A percentile compares a stretch with the other conserved stretches of the same genome.
Conservation (phyloP, 306 rosid species). For the Cucumis hystrix region DNA sequence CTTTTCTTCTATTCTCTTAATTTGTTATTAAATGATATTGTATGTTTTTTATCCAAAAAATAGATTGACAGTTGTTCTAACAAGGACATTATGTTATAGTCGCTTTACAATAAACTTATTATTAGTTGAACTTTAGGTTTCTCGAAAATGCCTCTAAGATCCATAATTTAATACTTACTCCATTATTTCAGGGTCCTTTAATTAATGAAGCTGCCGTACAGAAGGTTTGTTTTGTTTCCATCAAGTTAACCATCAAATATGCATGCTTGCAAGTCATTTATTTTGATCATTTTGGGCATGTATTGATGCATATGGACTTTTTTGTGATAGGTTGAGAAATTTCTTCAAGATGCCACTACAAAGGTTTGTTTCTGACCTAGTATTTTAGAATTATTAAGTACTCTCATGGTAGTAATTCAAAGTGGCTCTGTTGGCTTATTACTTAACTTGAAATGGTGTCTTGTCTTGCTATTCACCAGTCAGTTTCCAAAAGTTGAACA, state of each 20-base stretch:
- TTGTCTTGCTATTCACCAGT: not conserved
- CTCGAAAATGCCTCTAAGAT: not conserved
- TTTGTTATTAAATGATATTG: not conserved
- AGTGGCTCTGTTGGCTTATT: not conserved
- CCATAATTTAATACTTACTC: not conserved
- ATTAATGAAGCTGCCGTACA: constrained; percentile 94
- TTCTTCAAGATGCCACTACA: constrained; percentile 68
- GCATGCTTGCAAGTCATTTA: not conserved
- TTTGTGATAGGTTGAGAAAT: constrained; percentile 59
- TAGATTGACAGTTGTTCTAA: not conserved
- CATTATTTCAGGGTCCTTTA: constrained; percentile 71
- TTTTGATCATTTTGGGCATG: not conserved
- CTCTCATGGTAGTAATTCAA: not conserved
- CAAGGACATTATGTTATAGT: not conserved
- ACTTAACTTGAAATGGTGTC: not conserved
- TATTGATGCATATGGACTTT: constrained; percentile 15
- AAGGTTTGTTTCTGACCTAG: constrained; percentile 52
- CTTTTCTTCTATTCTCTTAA: not conserved
- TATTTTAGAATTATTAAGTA: constrained; percentile 4
- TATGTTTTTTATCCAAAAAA: not conserved
- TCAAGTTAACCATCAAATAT: not conserved
- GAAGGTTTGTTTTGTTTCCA: constrained; percentile 42
- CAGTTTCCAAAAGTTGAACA: not conserved
- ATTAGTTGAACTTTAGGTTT: not conserved
- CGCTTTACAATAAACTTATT: not conserved